Evolutionary conservation across 148 eudicot genomes (phyloP).

Genomic region (Silene latifolia): DNA sequence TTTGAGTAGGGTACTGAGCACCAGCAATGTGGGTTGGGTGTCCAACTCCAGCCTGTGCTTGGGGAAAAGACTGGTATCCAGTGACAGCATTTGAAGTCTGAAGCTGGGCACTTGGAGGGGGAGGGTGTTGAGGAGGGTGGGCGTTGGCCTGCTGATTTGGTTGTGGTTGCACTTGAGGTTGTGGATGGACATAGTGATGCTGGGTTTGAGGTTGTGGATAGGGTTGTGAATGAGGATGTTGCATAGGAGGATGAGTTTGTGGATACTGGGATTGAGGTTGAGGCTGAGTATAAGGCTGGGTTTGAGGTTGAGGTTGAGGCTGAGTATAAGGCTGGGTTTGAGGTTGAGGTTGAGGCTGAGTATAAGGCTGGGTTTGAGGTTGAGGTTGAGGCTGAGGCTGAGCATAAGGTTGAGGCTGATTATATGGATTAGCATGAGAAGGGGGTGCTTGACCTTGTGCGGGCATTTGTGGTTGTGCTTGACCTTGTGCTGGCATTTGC

Average conservation of each 20-base stretch:
- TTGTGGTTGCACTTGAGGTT: constrained; percentile 12
- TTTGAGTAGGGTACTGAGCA: constrained; percentile 31
- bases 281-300: constrained; percentile 36
- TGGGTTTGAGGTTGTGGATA: constrained; percentile 33
- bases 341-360: constrained; percentile 19
- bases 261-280: constrained; percentile 38
- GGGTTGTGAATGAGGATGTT: constrained; percentile 31
- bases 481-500: neutral
- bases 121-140: constrained; percentile 28
- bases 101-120: constrained; percentile 32
- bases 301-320: constrained; percentile 37
- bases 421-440: constrained; percentile 29
- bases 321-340: constrained; percentile 33
- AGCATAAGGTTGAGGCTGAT: neutral
- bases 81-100: constrained; percentile 45
- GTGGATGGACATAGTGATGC: constrained; percentile 12
- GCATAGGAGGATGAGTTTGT: constrained; percentile 40
- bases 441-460: constrained; percentile 19
- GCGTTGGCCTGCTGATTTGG: constrained; percentile 37
- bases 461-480: constrained; percentile 22
- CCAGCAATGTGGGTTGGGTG: neutral
- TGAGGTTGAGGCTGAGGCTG: constrained; percentile 40
- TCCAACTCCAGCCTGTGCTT: constrained; percentile 13
- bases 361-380: constrained; percentile 35
- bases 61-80: constrained; percentile 52